These are phyloP conservation scores for Carallia brachiata DNA, from an alignment of 345 rosid species.

Conservation along the genomic window DNA sequence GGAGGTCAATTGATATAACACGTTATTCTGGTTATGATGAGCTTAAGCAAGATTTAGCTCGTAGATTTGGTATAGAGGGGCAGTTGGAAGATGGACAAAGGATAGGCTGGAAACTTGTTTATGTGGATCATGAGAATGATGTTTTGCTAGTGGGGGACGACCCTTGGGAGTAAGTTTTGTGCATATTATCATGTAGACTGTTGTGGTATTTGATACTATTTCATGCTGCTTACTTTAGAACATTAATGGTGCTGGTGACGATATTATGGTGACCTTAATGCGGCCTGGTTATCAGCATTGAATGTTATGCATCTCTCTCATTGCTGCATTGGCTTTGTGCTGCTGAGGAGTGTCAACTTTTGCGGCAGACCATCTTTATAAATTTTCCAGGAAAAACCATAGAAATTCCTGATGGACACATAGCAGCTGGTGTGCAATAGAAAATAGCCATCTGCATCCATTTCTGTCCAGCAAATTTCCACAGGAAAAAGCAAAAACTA, in stretches of 20 bases:
- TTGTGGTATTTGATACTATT: not conserved
- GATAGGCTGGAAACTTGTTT: slow-evolving; percentile 77
- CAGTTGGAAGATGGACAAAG: slow-evolving; percentile 67
- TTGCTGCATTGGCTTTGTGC: not conserved
- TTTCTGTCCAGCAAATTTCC: too few relatives aligned
- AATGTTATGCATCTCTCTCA: too few relatives aligned
- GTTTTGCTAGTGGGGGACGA: slow-evolving; percentile 77
- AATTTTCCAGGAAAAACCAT: too few relatives aligned
- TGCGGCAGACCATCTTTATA: too few relatives aligned
- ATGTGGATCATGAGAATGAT: slow-evolving; percentile 72
- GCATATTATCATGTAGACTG: not conserved
- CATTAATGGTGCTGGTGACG: not conserved
- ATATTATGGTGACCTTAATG: not conserved
- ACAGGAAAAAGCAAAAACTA: too few relatives aligned
- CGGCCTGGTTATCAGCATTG: too few relatives aligned
- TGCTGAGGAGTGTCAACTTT: not conserved
- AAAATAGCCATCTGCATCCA: too few relatives aligned
- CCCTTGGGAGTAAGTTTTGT: slow-evolving; percentile 72
- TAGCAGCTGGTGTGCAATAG: too few relatives aligned
- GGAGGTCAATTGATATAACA: slow-evolving; percentile 70
- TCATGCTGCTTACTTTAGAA: not conserved
- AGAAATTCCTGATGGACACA: too few relatives aligned
- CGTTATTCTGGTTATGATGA: slow-evolving; percentile 68
- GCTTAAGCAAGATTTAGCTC: slow-evolving; percentile 71
- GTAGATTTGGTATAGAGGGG: slow-evolving; percentile 77